A percentile compares a stretch with the other conserved stretches of the same genome.
phyloP scores from a whole-genome alignment of 768 basidiomycete species.

The Podaxis sp. region DNA sequence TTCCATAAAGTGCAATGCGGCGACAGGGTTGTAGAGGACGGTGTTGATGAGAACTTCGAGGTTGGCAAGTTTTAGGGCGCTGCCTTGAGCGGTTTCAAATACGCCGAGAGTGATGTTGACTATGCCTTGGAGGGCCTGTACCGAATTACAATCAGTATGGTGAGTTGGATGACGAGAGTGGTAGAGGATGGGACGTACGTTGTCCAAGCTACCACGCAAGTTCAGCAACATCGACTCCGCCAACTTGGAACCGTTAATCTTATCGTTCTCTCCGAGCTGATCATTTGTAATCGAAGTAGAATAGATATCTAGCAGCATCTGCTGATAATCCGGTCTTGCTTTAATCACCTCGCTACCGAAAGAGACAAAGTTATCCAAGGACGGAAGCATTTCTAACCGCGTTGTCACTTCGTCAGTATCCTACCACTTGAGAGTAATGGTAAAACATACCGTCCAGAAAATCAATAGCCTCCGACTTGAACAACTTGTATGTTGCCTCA shows the following conservation, averaged over 20 bases:
- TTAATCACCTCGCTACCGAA: conserved; percentile 80
- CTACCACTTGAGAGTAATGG: background rate
- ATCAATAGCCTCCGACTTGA: conserved; percentile 82
- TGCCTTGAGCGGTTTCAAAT: conserved; percentile 62
- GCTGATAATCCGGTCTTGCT: conserved; percentile 68
- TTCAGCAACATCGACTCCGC: conserved; percentile 83
- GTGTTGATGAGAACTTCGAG: conserved; percentile 83
- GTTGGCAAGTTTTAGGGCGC: conserved; percentile 69
- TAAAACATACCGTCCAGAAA: conserved; percentile 73
- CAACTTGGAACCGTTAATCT: conserved; percentile 81
- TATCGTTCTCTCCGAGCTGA: conserved; percentile 81
- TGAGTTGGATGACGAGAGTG: background rate
- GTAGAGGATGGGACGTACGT: conserved; percentile 46
- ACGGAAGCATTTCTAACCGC: conserved; percentile 78
- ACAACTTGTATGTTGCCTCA: conserved; percentile 77
- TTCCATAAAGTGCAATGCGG: conserved; percentile 77
- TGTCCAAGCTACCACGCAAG: conserved; percentile 74
- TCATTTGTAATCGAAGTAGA: conserved; percentile 66
- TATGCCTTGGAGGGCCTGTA: conserved; percentile 63
- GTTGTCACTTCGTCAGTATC: background rate
- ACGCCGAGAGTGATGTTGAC: conserved; percentile 59
- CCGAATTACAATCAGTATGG: conserved; percentile 3
- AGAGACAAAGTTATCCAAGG: conserved; percentile 86
- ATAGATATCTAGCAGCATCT: conserved; percentile 84
- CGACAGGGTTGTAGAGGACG: conserved; percentile 80